These are phyloP conservation scores for Xylariales sp. DNA, from an alignment of 2,329 filamentous ascomycete genomes.

Conservation along the genomic window DNA sequence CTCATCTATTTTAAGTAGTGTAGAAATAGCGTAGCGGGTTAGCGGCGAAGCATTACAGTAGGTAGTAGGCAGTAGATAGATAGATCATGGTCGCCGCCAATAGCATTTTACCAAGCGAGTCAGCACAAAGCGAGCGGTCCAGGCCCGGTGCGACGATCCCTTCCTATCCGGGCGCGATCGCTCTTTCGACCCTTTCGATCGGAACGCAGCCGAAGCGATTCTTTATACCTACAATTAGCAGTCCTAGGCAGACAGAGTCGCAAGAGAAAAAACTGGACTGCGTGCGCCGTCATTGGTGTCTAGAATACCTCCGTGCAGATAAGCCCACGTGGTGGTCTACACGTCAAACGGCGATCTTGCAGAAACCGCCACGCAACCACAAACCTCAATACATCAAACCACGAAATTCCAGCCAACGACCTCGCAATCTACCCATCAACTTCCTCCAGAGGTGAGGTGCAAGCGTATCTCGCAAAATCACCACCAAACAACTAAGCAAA, in stretches of 20 bases:
- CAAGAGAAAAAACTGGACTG: neutral
- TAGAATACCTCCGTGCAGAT: neutral
- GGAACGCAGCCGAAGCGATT: neutral
- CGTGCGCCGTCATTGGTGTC: neutral
- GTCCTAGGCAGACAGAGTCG: neutral
- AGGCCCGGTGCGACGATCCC: constrained; percentile 10
- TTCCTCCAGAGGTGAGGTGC: neutral
- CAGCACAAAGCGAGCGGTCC: neutral
- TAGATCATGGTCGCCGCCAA: neutral
- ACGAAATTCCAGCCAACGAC: neutral
- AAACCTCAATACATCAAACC: neutral
- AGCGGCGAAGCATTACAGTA: too few species aligned
- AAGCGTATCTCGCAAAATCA: neutral
- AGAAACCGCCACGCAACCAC: neutral
- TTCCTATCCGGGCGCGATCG: neutral
- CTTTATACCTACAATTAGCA: too few species aligned
- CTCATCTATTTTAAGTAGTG: too few species aligned
- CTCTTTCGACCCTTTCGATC: constrained; percentile 1
- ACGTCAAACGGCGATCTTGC: neutral
- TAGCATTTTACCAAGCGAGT: neutral
- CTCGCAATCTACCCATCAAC: neutral
- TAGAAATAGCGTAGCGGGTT: too few species aligned
- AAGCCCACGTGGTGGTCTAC: constrained; percentile 1
- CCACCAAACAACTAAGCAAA: neutral
- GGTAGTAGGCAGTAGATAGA: neutral